phyloP scores from a whole-genome alignment of 139 green algal species.

The Chlamydomonas incerta region DNA sequence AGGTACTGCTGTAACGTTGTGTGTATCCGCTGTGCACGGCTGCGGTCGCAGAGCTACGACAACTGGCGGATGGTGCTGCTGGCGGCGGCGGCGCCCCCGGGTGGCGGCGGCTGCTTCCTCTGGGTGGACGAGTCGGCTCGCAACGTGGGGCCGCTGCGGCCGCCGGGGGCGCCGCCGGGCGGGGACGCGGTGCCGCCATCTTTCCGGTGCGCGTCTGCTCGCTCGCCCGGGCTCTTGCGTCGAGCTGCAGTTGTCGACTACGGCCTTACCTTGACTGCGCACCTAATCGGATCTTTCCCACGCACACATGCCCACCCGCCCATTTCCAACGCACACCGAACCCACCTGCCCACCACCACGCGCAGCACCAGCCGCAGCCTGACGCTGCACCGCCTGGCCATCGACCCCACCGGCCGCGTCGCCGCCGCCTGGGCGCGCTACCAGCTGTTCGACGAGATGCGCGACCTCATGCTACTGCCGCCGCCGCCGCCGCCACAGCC shows the following conservation, averaged over 20 bases:
- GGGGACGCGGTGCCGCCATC: neutral
- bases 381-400: slow-evolving; percentile 23
- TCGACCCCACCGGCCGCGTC: slow-evolving; percentile 13
- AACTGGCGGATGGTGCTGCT: slow-evolving; percentile 38
- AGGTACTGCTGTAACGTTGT: no score
- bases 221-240: no score
- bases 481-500: neutral
- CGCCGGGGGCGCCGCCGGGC: neutral
- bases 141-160: slow-evolving; percentile 21
- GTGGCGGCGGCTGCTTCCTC: slow-evolving; percentile 24
- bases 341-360: no score
- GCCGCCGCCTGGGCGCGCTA: slow-evolving; percentile 15
- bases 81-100: neutral
- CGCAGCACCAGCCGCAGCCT: slow-evolving; percentile 35
- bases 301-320: no score
- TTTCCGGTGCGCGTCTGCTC: neutral
- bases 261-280: no score
- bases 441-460: slow-evolving; percentile 41
- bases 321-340: no score
- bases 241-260: no score
- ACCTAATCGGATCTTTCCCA: no score
- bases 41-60: neutral
- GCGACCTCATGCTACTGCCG: slow-evolving; percentile 1
- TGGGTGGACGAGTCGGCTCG: slow-evolving; percentile 33
- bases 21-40: no score